Base-by-base conservation (phyloP, 768 basidiomycete species). In the Rhodotorula sphaerocarpa region DNA sequence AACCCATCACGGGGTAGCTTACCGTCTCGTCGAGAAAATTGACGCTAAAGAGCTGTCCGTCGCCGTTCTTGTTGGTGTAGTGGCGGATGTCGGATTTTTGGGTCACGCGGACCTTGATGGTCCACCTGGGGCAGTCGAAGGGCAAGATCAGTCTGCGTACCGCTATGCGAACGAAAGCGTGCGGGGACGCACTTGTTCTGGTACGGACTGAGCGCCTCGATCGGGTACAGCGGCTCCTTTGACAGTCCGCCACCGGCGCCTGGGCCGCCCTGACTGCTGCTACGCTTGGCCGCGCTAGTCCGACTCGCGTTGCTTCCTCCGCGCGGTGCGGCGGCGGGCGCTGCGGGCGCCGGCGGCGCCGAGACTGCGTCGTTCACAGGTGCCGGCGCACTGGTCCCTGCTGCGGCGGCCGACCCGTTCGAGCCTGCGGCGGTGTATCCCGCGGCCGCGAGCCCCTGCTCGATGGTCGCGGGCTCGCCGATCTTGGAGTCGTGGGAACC, bases 21-120 rank as follows among this genome's bases (percentile, higher is more conserved):
- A 89, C 90, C 21, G 88, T 84, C 62, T 96, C 90, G 68, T 99
- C 95, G 87, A 96, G 90, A 31, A 97, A 75, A 0, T 86, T 92
- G 23, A 90, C 84, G 70, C 80, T 90, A 78, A 99, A 97, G 21
- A 97, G 79, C 73, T 96, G 91, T 42, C 95, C 93, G 71, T 97
- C 95, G 36, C 95, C 95, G 16, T 84, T 80, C 63, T 81, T 78
- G 74, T 93, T 97, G 6, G 87, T 86, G 83, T 86, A 99, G n/a
- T 82, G 82, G 70, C 82, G 86, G 72, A 97, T 83, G 0, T 96
- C 95, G 2, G 83, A 83, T 75, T 93, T 96, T 65, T 87, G 82
- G 18, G 84, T 87, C 52, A 96, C 89, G 45, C 89, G 86, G 33
- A 89, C 93, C 74, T 90, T 91, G 79, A 97, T 93, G 15, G 88